phyloP scores from a whole-genome alignment of 805 yeast species.

The Candida yuanshanica region DNA sequence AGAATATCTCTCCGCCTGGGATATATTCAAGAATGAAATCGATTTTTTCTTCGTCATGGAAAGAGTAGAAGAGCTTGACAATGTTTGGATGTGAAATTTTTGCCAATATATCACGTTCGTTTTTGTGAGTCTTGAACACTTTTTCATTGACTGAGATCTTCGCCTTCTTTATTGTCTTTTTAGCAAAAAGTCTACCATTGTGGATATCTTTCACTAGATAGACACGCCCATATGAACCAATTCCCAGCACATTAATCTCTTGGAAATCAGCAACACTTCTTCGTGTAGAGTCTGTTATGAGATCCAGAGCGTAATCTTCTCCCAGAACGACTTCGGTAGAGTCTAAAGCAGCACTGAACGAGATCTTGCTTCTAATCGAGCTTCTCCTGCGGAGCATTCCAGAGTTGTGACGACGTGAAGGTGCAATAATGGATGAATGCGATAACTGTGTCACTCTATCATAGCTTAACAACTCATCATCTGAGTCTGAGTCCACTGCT shows the following conservation, averaged over 20 bases:
- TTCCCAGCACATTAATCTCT: slow-evolving; percentile 68
- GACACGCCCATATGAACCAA: slow-evolving; percentile 87
- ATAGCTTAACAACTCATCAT: background rate
- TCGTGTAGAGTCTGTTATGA: slow-evolving; percentile 1
- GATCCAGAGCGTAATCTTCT: slow-evolving; percentile 11
- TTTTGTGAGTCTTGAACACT: slow-evolving; percentile 64
- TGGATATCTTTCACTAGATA: slow-evolving; percentile 62
- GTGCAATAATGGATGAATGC: background rate
- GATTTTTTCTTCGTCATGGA: slow-evolving; percentile 73
- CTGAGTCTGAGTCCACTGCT: background rate
- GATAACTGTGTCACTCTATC: background rate
- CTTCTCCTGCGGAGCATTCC: slow-evolving; percentile 7
- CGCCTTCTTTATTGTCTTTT: slow-evolving; percentile 80
- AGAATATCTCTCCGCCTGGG: slow-evolving; percentile 82
- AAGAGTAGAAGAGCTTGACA: slow-evolving; percentile 74
- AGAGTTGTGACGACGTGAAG: background rate
- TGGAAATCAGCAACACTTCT: slow-evolving; percentile 48
- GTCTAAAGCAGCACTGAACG: slow-evolving; percentile 12
- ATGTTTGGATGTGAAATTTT: slow-evolving; percentile 74
- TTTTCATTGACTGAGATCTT: slow-evolving; percentile 52
- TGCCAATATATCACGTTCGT: slow-evolving; percentile 71
- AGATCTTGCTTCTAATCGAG: slow-evolving; percentile 15
- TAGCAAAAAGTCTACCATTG: slow-evolving; percentile 68
- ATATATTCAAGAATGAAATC: slow-evolving; percentile 76
- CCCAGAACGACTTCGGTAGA: slow-evolving; percentile 10